Evolutionary conservation across 2,329 filamentous ascomycete species (phyloP), one percentile per base, ranked within the genome.

Genomic region (Bimuria novae-zelandiae): DNA sequence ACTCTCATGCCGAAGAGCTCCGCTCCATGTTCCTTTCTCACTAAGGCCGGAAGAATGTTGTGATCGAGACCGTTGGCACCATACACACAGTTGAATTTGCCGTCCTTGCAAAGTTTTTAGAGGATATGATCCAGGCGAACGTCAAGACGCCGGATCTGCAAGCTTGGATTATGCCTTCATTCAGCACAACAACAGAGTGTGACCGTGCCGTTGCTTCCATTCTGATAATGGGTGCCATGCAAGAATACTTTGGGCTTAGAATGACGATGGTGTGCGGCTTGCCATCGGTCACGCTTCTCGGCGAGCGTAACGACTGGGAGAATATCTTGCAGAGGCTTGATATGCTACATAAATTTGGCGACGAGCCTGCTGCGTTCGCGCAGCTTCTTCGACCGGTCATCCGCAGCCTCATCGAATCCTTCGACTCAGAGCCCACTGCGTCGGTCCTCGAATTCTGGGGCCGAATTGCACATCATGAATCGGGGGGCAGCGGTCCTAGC

Each of bases 261-360:
- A 1, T 59, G 60, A 8, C 39, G 12, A 49, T 72, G 0, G 10
- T n/a, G 0, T 84, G 81, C 55, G 82, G 81, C 0, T 69, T 84
- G 2, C 82, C 82, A 0, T 76, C 75, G 0, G 79, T 84, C 0
- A 84, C 80, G 0, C 65, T 84, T 1, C 71, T 79, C 0, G 82
- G 82, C 2, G 72, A 78, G 32, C 61, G 69, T 10, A 49, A 55
- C 1, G 81, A 85, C 62, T 84, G 79, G 74, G 60, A 69, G 17
- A 59, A 61, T 22, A 64, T 85, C 6, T 59, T 75, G 10, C 54
- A 35, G 1, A 77, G 76, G 56, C 53, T 84, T 6, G 75, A 80
- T 11, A 72, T 71, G 12, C 62, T 84, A 1, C 19, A 58, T 0
- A 64, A 74, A 1, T 80, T 79, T 49, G 82, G 81, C 0, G 36